Evolutionary conservation across 768 basidiomycete genomes (phyloP).

Genomic region (Lactifluus subvellereus): DNA sequence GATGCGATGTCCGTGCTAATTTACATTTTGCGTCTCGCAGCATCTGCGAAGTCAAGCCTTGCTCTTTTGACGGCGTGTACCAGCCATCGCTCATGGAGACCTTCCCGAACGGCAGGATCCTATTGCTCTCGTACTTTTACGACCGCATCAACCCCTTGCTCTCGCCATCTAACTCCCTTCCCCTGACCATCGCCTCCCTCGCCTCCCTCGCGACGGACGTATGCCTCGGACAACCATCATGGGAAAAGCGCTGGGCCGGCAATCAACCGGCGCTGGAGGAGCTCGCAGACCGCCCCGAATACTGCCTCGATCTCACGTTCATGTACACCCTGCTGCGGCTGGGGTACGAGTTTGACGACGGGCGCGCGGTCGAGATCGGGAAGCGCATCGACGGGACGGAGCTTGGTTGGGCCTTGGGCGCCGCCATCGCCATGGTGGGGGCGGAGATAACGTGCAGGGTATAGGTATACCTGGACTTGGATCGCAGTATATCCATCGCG

Average conservation of each 20-base stretch:
- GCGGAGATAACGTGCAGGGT: constrained; percentile 51
- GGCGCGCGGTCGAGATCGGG: constrained; percentile 65
- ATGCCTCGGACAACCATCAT: constrained; percentile 61
- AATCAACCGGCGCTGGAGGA: constrained; percentile 53
- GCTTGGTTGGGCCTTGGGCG: constrained; percentile 90
- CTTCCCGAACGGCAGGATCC: constrained; percentile 78
- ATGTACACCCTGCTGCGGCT: constrained; percentile 83
- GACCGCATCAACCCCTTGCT: constrained; percentile 85
- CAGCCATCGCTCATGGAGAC: constrained; percentile 88
- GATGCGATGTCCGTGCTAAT: neutral
- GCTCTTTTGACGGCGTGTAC: constrained; percentile 96
- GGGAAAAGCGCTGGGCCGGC: constrained; percentile 47
- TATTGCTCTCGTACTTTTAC: constrained; percentile 97
- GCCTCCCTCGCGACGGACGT: constrained; percentile 60
- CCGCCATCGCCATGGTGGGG: constrained; percentile 68
- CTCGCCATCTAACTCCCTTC: constrained; percentile 26
- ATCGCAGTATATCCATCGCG: neutral
- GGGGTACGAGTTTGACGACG: constrained; percentile 83
- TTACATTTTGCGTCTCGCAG: constrained; percentile 33
- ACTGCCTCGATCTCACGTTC: constrained; percentile 93
- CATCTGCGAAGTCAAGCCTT: constrained; percentile 86
- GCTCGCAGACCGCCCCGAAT: constrained; percentile 80
- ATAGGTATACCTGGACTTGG: constrained; percentile 22
- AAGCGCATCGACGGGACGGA: constrained; percentile 88
- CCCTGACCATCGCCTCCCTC: constrained; percentile 47